These are phyloP conservation scores for Termitomyces sp. DNA, from an alignment of 768 basidiomycete species.

Conservation along the genomic window DNA sequence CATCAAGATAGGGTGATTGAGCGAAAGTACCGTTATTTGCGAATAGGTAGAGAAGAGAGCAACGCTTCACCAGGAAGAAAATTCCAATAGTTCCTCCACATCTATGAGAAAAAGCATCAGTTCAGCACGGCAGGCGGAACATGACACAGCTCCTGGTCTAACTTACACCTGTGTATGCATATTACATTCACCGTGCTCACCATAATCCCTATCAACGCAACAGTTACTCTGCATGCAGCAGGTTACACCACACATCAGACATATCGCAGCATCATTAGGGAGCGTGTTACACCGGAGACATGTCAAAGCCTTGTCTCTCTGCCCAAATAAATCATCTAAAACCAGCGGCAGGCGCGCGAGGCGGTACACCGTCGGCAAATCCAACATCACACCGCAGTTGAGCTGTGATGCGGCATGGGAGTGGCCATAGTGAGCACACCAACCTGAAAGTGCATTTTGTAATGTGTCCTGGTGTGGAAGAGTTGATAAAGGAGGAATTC, in stretches of 20 bases:
- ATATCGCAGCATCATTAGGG: constrained; percentile 85
- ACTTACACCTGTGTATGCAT: constrained; percentile 92
- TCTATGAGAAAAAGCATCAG: constrained; percentile 31
- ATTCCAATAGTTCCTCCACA: constrained; percentile 88
- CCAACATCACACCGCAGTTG: constrained; percentile 74
- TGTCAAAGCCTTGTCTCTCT: constrained; percentile 63
- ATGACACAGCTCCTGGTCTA: constrained; percentile 14
- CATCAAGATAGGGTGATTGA: constrained; percentile 87
- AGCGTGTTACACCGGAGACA: constrained; percentile 76
- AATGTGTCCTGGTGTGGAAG: constrained; percentile 80
- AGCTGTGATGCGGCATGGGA: constrained; percentile 74
- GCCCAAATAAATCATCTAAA: constrained; percentile 80
- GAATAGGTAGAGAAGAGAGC: constrained; percentile 85
- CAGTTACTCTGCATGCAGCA: constrained; percentile 92
- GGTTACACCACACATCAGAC: constrained; percentile 82
- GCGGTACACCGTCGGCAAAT: constrained; percentile 80
- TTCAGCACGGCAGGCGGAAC: neutral
- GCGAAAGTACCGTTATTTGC: constrained; percentile 86
- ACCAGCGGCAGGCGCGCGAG: constrained; percentile 76
- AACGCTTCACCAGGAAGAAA: constrained; percentile 90
- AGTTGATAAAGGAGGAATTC: constrained; percentile 74
- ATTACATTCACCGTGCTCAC: constrained; percentile 85
- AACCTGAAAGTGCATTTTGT: constrained; percentile 84
- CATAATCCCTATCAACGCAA: constrained; percentile 67
- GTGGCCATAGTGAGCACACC: constrained; percentile 87